Base-by-base conservation (phyloP, 2,329 filamentous ascomycete genomes). In the Emmonsiellopsis sp. region DNA sequence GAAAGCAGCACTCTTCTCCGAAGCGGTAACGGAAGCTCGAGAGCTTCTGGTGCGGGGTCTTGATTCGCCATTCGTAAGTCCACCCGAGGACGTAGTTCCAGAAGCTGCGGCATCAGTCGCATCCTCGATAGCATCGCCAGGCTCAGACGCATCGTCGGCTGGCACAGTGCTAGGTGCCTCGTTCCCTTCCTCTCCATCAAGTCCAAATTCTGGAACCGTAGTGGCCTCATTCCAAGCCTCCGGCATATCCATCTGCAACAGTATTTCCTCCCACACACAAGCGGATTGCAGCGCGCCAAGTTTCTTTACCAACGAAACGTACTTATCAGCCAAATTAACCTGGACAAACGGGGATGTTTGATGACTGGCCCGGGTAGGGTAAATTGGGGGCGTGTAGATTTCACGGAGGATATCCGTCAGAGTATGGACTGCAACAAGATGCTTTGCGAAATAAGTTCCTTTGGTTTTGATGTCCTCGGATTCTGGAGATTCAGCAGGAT, bases 311-410 rank as follows among this genome's bases (percentile, higher is more conserved):
- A 96, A 73, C n/a, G 77, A 71, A 44, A 82, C 76, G 65, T 95
- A 95, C 66, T 88, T 85, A 66, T 97, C 92, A 34, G 85, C 88
- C 21, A 95, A 79, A 63, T 95, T 95, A 60, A 94, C 80, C 31
- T 83, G 79, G 52, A 81, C 83, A 62, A 96, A 87, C 9, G 85
- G 79, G 33, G 82, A 79, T 8, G 74, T 74, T 50, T 81, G 77
- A 34, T 78, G 73, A 36, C 71, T 75, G 31, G 84, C 80, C 54
- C 88, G 79, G 52, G 81, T 80, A 54, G 82, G 82, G 63, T 81
- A 84, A 49, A 82, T 72, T 21, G 80, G 78, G 51, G 74, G 71
- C 45, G 84, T 82, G 65, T 88, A 95, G 55, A 86, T 85, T 54
- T 87, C 80, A 36, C 83, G 84, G 36, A 94, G 76, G 21, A 88